phyloP scores from a whole-genome alignment of 495 filamentous ascomycete genomes.

The Letharia columbiana region DNA sequence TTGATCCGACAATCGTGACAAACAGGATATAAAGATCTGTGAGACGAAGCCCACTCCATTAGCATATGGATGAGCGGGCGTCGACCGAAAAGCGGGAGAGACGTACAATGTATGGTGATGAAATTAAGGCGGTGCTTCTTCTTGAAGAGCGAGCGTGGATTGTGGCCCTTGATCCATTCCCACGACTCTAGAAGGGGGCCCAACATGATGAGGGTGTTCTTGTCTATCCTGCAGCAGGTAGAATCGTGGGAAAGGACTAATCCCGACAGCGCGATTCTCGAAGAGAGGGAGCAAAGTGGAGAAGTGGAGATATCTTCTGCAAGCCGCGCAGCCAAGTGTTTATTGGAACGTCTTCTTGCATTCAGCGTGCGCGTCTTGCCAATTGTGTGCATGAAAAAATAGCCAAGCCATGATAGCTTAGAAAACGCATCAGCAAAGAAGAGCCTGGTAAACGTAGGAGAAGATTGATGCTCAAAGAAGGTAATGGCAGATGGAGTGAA shows the following conservation, averaged over 20 bases:
- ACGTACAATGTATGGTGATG: conserved; percentile 71
- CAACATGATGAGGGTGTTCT: conserved; percentile 18
- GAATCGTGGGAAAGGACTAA: neutral
- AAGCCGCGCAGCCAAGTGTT: neutral
- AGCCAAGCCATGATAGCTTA: neutral
- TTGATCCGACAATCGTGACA: conserved; percentile 58
- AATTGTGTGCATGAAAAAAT: neutral
- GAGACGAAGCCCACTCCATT: neutral
- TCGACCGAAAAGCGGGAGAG: conserved; percentile 4
- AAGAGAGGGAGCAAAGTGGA: neutral
- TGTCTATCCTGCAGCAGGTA: neutral
- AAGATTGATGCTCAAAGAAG: neutral
- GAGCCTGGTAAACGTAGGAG: neutral
- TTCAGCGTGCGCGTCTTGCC: neutral
- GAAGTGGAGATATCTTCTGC: neutral
- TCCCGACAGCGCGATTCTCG: neutral
- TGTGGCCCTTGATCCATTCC: conserved; percentile 37
- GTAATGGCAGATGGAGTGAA: no score
- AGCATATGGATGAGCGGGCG: conserved; percentile 2
- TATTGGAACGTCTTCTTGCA: neutral
- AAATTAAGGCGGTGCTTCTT: conserved; percentile 67
- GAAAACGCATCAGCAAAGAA: neutral
- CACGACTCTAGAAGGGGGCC: conserved; percentile 29
- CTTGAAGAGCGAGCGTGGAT: conserved; percentile 43
- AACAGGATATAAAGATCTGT: conserved; percentile 71